Conservation (phyloP, 2,329 filamentous ascomycete species). For the Hypoxylon sp. region DNA sequence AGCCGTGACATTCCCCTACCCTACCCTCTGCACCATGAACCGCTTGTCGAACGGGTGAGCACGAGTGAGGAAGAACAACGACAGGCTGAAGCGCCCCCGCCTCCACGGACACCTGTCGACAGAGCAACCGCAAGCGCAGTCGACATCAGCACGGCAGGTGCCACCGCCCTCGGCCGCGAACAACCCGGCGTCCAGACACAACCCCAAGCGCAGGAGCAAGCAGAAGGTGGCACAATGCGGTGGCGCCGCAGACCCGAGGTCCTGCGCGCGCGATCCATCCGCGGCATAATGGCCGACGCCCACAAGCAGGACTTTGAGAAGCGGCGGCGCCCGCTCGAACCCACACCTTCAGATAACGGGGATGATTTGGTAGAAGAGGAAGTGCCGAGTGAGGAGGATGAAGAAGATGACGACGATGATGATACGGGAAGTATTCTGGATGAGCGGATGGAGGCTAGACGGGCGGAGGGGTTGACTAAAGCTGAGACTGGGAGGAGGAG, state of each 20-base stretch:
- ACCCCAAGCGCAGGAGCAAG: slow-evolving; percentile 41
- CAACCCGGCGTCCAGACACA: slow-evolving; percentile 25
- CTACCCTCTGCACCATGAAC: slow-evolving; percentile 71
- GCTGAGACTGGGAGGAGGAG: slow-evolving; percentile 11
- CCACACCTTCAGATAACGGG: slow-evolving; percentile 50
- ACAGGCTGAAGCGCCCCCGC: not conserved
- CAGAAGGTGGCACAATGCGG: slow-evolving; percentile 44
- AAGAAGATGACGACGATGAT: slow-evolving; percentile 54
- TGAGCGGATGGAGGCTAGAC: slow-evolving; percentile 48
- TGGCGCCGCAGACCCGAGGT: slow-evolving; percentile 46
- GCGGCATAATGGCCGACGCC: slow-evolving; percentile 81
- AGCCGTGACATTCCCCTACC: slow-evolving; percentile 89
- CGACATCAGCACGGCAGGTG: slow-evolving; percentile 41
- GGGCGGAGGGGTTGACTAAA: slow-evolving; percentile 44
- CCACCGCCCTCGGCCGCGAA: slow-evolving; percentile 39
- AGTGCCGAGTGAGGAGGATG: slow-evolving; percentile 54
- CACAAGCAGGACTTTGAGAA: slow-evolving; percentile 95
- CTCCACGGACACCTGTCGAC: slow-evolving; percentile 13
- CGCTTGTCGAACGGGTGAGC: slow-evolving; percentile 61
- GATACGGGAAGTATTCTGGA: slow-evolving; percentile 50
- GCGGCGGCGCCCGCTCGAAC: slow-evolving; percentile 67
- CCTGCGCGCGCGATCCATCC: slow-evolving; percentile 59
- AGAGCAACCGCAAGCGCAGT: slow-evolving; percentile 44
- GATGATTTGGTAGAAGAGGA: slow-evolving; percentile 56
- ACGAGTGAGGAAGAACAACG: slow-evolving; percentile 51